A percentile compares a stretch with the other conserved stretches of the same genome.
Evolutionary conservation across 2,329 filamentous ascomycete species (phyloP).

Genomic region (Trichoderma simmonsii): DNA sequence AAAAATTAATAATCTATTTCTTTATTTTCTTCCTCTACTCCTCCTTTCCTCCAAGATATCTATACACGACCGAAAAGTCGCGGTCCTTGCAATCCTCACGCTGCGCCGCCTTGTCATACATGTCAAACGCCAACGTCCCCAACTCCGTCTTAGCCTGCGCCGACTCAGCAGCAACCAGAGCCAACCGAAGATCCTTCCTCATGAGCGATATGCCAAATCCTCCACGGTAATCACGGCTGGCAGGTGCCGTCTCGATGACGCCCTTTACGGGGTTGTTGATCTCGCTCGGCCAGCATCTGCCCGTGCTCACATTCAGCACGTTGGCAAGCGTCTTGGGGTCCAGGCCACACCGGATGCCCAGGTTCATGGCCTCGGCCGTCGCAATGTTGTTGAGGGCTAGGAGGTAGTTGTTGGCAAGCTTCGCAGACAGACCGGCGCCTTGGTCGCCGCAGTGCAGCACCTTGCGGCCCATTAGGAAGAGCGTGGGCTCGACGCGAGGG

Average conservation of each 20-base stretch:
- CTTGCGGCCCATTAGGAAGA: slow-evolving; percentile 80
- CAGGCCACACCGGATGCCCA: slow-evolving; percentile 59
- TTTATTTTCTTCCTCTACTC: background rate
- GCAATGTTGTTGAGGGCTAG: slow-evolving; percentile 87
- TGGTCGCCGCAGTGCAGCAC: slow-evolving; percentile 83
- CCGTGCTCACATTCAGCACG: slow-evolving; percentile 90
- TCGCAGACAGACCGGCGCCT: slow-evolving; percentile 82
- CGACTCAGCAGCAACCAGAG: slow-evolving; percentile 67
- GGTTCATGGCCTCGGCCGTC: slow-evolving; percentile 63
- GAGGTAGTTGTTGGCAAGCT: slow-evolving; percentile 96
- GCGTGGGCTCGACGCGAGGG: slow-evolving; percentile 61
- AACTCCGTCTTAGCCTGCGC: slow-evolving; percentile 64
- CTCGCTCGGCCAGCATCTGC: slow-evolving; percentile 94
- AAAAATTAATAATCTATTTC: background rate
- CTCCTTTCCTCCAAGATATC: slow-evolving; percentile 58
- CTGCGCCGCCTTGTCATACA: slow-evolving; percentile 66
- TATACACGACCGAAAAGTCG: slow-evolving; percentile 80
- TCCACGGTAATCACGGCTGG: slow-evolving; percentile 70
- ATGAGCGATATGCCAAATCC: slow-evolving; percentile 76
- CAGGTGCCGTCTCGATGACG: slow-evolving; percentile 73
- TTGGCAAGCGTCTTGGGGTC: slow-evolving; percentile 67
- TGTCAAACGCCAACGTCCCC: slow-evolving; percentile 57
- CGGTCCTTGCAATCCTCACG: slow-evolving; percentile 61
- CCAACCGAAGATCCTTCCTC: slow-evolving; percentile 75
- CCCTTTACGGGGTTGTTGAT: slow-evolving; percentile 92